Conservation (phyloP, 2,329 filamentous ascomycete genomes). For the Fusarium longipes region DNA sequence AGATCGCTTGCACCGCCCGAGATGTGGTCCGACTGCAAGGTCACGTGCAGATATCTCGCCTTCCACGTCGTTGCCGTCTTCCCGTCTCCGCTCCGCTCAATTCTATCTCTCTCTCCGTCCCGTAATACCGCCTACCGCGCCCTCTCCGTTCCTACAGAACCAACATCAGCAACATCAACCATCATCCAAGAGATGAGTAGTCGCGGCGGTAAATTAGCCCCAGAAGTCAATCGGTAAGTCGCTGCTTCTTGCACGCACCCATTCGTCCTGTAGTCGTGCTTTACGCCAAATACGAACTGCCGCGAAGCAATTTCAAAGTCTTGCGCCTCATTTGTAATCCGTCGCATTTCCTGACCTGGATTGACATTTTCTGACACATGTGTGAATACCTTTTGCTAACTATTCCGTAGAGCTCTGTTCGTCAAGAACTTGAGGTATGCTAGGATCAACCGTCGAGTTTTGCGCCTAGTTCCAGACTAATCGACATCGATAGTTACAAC, state of each 20-base stretch:
- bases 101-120: conserved; percentile 44
- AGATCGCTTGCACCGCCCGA: neutral
- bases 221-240: conserved; percentile 94
- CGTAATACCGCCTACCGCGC: conserved; percentile 43
- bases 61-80: conserved; percentile 44
- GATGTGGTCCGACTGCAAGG: conserved; percentile 21
- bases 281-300: conserved; percentile 13
- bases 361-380: neutral
- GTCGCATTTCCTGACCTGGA: conserved; percentile 18
- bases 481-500: conserved; percentile 89
- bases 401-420: conserved; percentile 86
- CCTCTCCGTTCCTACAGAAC: conserved; percentile 47
- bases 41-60: conserved; percentile 48
- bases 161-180: conserved; percentile 48
- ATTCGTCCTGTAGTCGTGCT: neutral
- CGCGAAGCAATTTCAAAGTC: conserved; percentile 25
- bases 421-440: conserved; percentile 98
- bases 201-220: conserved; percentile 96
- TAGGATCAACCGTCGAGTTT: conserved; percentile 11
- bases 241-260: neutral
- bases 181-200: conserved; percentile 88
- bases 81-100: conserved; percentile 48
- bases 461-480: conserved; percentile 48
- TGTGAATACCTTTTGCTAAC: conserved; percentile 48
- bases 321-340: conserved; percentile 21